Evolutionary conservation across 2,329 filamentous ascomycete species (phyloP).

Genomic region (Trichoderma breve): DNA sequence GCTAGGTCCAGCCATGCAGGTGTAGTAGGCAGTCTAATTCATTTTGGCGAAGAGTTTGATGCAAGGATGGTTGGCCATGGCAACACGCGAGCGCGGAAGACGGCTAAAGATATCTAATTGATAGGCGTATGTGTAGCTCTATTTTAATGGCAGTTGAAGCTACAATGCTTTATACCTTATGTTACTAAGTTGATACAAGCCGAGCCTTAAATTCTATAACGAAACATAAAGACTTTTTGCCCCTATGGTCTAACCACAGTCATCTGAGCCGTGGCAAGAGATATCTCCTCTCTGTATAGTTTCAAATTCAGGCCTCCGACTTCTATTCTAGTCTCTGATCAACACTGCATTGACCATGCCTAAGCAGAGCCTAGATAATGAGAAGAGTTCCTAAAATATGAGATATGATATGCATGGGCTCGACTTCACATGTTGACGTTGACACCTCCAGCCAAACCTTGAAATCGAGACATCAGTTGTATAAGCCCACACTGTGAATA

Average conservation of each 20-base stretch:
- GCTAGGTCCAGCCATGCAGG: neutral
- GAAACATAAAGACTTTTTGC: too few species aligned
- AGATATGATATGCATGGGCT: neutral
- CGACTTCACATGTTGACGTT: neutral
- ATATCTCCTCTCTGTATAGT: neutral
- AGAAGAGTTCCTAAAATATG: neutral
- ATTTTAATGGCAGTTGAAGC: neutral
- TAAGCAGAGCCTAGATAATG: neutral
- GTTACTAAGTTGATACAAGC: neutral
- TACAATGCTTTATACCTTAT: neutral
- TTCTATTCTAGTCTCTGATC: neutral
- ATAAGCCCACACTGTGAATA: neutral
- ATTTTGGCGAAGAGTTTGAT: neutral
- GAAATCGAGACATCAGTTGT: neutral
- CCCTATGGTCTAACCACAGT: neutral
- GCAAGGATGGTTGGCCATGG: neutral
- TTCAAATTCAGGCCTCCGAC: neutral
- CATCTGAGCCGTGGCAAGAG: neutral
- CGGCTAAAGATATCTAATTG: neutral
- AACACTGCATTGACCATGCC: neutral
- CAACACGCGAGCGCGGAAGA: neutral
- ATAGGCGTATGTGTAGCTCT: neutral
- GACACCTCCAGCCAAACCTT: neutral
- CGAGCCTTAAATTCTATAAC: neutral
- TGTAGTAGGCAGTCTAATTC: neutral